phyloP scores from a whole-genome alignment of 83 land plant genomes.

The Diphasiastrum complanatum region DNA sequence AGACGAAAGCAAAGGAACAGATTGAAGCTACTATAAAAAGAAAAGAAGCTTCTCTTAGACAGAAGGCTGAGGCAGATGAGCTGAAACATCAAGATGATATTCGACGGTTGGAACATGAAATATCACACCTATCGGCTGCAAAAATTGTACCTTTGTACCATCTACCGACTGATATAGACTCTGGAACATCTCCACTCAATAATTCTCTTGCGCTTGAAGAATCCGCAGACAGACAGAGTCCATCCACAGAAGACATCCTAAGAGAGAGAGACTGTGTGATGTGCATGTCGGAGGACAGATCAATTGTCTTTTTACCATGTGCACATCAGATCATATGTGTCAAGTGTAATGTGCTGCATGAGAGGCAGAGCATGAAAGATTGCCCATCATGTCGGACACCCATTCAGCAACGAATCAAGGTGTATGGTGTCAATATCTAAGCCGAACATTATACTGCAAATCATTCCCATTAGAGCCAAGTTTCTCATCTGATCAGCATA shows the following conservation, averaged over 20 bases:
- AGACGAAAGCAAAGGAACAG: constrained; percentile 48
- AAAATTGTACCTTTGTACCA: constrained; percentile 13
- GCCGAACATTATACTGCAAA: too few relatives aligned
- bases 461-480: too few relatives aligned
- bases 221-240: constrained; percentile 19
- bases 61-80: constrained; percentile 55
- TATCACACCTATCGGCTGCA: constrained; percentile 38
- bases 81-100: constrained; percentile 68
- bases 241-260: constrained; percentile 18
- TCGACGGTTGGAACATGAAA: constrained; percentile 58
- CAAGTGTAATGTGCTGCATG: constrained; percentile 46
- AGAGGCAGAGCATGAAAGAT: constrained; percentile 34
- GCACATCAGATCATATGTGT: constrained; percentile 56
- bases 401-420: constrained; percentile 43
- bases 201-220: constrained; percentile 24
- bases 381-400: constrained; percentile 46
- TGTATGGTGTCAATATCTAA: too few relatives aligned
- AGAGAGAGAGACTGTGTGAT: constrained; percentile 38
- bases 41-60: constrained; percentile 49
- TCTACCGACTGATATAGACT: constrained; percentile 9
- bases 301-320: constrained; percentile 60
- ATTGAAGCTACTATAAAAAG: constrained; percentile 43
- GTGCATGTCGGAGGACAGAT: constrained; percentile 49
- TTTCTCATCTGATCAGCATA: too few relatives aligned
- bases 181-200: constrained; percentile 22